Conservation (phyloP, 768 basidiomycete genomes). For the Strobilomyces confusus region DNA sequence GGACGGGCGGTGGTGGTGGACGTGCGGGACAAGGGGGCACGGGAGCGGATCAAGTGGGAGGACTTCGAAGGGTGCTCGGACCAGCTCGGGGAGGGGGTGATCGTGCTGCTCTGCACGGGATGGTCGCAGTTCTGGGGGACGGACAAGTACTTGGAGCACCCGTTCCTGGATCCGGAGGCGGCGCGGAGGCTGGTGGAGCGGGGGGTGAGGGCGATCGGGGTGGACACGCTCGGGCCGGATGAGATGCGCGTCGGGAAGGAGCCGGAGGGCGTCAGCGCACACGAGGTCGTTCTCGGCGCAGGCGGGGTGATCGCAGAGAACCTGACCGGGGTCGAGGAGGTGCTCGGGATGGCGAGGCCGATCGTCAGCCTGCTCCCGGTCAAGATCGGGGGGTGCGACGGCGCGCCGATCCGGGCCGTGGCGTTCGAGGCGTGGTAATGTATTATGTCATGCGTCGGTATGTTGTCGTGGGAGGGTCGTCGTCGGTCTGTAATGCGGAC, state of each 20-base stretch:
- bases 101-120: conserved; percentile 58
- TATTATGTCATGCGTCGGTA: background rate
- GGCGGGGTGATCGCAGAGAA: conserved; percentile 70
- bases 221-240: conserved; percentile 66
- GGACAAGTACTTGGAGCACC: conserved; percentile 51
- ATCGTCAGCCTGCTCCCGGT: conserved; percentile 55
- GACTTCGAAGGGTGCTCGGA: conserved; percentile 38
- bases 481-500: conserved; percentile 14
- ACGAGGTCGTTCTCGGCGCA: conserved; percentile 53
- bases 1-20: too few species aligned
- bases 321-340: conserved; percentile 47
- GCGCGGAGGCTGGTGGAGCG: conserved; percentile 45
- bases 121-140: conserved; percentile 57
- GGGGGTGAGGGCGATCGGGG: conserved; percentile 54
- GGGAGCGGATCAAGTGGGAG: conserved; percentile 55
- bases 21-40: conserved; percentile 39
- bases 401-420: conserved; percentile 63
- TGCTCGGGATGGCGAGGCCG: conserved; percentile 35
- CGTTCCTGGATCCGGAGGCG: conserved; percentile 50
- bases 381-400: conserved; percentile 55
- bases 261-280: conserved; percentile 31
- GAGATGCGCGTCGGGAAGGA: conserved; percentile 28
- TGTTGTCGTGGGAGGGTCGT: background rate
- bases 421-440: conserved; percentile 32
- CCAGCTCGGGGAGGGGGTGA: conserved; percentile 37